A percentile compares a stretch with the other conserved stretches of the same genome.
These are phyloP conservation scores for Pulveroboletus frians DNA, from an alignment of 768 basidiomycete species.

Conservation along the genomic window DNA sequence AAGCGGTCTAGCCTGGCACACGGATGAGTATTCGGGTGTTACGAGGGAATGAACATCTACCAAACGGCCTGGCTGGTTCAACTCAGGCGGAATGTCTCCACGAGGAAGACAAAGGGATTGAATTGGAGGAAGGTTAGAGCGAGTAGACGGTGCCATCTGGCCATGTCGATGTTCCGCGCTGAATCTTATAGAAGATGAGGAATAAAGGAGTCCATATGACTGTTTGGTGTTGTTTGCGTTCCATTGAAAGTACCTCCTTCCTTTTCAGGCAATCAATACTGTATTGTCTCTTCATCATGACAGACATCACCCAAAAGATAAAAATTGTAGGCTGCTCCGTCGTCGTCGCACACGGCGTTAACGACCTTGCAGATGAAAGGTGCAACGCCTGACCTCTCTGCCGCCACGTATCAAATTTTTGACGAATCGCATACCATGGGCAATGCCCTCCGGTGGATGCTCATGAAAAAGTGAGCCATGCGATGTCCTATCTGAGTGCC, in stretches of 20 bases:
- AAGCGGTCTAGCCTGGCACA: background rate
- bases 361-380: conserved; percentile 66
- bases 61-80: conserved; percentile 2
- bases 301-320: conserved; percentile 28
- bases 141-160: conserved; percentile 25
- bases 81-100: conserved; percentile 7
- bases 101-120: conserved; percentile 41
- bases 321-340: conserved; percentile 26
- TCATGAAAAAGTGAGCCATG: conserved; percentile 91
- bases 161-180: background rate
- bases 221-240: conserved; percentile 1
- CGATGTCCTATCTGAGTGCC: background rate
- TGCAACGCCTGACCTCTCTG: conserved; percentile 73
- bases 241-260: background rate
- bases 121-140: conserved; percentile 52
- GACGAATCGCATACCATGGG: conserved; percentile 97
- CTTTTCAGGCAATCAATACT: background rate
- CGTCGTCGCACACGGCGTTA: background rate
- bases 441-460: conserved; percentile 93
- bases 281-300: conserved; percentile 16
- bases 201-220: background rate
- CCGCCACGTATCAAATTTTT: conserved; percentile 86
- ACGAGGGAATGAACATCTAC: conserved; percentile 6
- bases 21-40: background rate
- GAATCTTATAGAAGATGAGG: background rate